Evolutionary conservation across 768 basidiomycete species (phyloP), one percentile per base, ranked within the genome.

Genomic region (Trametes meyenii): DNA sequence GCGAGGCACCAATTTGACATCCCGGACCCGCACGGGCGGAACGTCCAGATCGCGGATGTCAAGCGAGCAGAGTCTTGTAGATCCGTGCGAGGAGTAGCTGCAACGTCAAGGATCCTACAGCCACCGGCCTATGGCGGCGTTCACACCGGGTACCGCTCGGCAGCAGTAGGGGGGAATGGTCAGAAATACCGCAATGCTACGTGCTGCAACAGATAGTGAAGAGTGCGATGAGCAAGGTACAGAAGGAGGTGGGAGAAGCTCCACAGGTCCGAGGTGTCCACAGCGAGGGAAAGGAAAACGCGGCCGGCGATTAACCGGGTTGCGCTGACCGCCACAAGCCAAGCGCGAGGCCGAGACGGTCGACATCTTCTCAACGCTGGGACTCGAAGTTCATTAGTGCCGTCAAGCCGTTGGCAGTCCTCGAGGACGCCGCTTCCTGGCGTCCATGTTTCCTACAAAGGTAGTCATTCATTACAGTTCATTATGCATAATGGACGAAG

Each of bases 401-500:
- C 49, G 53, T 55, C 52, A 61, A 52, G 55, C 50, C 54, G 56
- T 23, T 26, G 50, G 12, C 49, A 58, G 54, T 46, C 38, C 54
- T 50, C 38, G 57, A 49, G 24, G 23, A 19, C 40, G 14, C 26
- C 42, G 57, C 57, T 50, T 58, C 48, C 17, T 26, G 12, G 14
- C 23, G 29, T 19, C 33, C 19, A 19, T 17, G 29, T 33, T 29
- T 14, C 57, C 57, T 51, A 24, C 26, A 51, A 23, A 17, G 57
- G 57, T 23, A 58, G 49, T 49, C 42, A 16, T 58, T 58, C 49
- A 58, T 58, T 58, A 58, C 48, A 44, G 57, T 58, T 58, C 57
- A 58, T 58, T 58, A 58, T 58, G 57, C 57, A 58, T 58, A 58
- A 58, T 58, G 57, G 57, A 58, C 57, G 57, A 58, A 58, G 57